Percentiles rank a stretch among this genome's conserved stretches.
phyloP scores from a whole-genome alignment of 1,284 basidiomycete species.

The Leccinum insolens region DNA sequence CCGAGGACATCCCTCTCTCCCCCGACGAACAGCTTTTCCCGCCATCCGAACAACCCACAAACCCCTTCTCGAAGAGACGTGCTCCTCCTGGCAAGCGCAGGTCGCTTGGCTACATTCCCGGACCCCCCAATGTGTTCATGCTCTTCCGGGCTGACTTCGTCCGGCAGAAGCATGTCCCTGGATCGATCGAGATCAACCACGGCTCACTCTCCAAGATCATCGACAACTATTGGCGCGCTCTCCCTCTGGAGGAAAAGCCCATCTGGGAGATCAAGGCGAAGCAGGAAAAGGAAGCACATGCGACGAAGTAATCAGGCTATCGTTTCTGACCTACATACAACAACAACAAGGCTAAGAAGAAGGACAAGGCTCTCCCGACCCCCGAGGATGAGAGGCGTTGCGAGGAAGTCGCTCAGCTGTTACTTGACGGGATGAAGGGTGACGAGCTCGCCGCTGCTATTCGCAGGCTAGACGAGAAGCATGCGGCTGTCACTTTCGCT shows the following conservation, averaged over 20 bases:
- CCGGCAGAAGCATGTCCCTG: slow-evolving; percentile 77
- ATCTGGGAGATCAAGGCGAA: slow-evolving; percentile 69
- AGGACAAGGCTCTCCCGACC: slow-evolving; percentile 38
- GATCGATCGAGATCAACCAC: slow-evolving; percentile 83
- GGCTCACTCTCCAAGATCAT: slow-evolving; percentile 76
- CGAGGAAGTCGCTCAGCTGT: slow-evolving; percentile 61
- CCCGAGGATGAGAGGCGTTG: slow-evolving; percentile 55
- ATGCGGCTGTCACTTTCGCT: slow-evolving; percentile 9
- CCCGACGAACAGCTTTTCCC: slow-evolving; percentile 43
- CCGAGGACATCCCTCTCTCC: slow-evolving; percentile 30
- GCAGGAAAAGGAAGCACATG: slow-evolving; percentile 68
- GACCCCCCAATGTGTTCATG: slow-evolving; percentile 93
- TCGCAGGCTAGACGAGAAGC: slow-evolving; percentile 49
- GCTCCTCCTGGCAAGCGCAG: slow-evolving; percentile 58
- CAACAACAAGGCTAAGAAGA: slow-evolving; percentile 45
- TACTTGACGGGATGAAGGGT: slow-evolving; percentile 61
- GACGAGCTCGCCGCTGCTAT: slow-evolving; percentile 69
- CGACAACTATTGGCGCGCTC: slow-evolving; percentile 69
- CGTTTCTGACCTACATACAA: slow-evolving; percentile 65
- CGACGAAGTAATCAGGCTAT: slow-evolving; percentile 65
- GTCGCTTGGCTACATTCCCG: slow-evolving; percentile 77
- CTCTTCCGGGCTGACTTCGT: slow-evolving; percentile 91
- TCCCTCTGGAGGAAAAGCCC: slow-evolving; percentile 66
- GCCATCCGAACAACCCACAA: slow-evolving; percentile 42
- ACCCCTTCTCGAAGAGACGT: slow-evolving; percentile 43